Evolutionary conservation across 225 moss, liverwort and hornwort genomes (phyloP).

Genomic region (Rhytidiadelphus loreus): DNA sequence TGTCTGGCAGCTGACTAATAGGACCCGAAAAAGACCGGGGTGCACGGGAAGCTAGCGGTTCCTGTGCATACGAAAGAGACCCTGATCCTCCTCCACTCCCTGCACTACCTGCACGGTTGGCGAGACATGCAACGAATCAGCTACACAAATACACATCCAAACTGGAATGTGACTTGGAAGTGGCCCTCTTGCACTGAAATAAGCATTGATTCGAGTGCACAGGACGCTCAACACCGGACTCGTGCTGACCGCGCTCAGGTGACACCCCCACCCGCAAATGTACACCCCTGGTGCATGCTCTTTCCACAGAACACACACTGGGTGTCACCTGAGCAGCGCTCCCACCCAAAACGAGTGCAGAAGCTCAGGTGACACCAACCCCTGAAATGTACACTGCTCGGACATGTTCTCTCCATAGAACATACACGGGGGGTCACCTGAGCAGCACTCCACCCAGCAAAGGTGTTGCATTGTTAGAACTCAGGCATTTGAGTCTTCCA

Average conservation of each 20-base stretch:
- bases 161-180: neutral
- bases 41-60: neutral
- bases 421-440: neutral
- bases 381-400: neutral
- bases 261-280: neutral
- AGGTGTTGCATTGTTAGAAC: neutral
- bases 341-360: neutral
- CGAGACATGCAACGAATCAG: neutral
- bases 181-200: neutral
- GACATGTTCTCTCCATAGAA: neutral
- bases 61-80: neutral
- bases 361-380: neutral
- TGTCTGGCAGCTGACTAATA: neutral
- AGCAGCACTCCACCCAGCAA: neutral
- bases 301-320: neutral
- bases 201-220: neutral
- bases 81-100: neutral
- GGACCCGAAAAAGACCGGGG: neutral
- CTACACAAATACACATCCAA: neutral
- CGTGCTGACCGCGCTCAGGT: neutral
- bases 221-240: neutral
- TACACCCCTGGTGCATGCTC: neutral
- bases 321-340: neutral
- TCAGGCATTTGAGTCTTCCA: neutral
- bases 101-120: neutral